These are phyloP conservation scores for Penicillium robsamsonii DNA, from an alignment of 495 filamentous ascomycete species.

Conservation along the genomic window DNA sequence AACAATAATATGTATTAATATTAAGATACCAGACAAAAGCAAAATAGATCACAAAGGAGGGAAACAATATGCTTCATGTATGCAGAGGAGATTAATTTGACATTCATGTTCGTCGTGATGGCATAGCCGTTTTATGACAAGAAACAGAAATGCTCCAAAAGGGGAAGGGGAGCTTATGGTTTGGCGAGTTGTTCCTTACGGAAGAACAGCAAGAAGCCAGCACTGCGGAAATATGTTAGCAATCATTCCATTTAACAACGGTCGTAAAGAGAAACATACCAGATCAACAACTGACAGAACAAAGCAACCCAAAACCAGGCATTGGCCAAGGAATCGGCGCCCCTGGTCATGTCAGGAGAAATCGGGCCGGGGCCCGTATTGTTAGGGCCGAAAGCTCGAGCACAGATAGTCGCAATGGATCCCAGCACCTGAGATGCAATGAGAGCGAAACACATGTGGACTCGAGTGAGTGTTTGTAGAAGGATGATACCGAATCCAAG, in stretches of 20 bases:
- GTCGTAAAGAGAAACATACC: constrained; percentile 29
- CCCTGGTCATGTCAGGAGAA: constrained; percentile 41
- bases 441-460: constrained; percentile 50
- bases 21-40: not conserved
- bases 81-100: constrained; percentile 3
- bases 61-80: constrained; percentile 8
- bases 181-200: constrained; percentile 67
- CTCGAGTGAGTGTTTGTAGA: constrained; percentile 45
- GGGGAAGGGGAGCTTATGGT: constrained; percentile 36
- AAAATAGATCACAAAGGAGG: not conserved
- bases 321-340: constrained; percentile 46
- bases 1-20: constrained; percentile 6
- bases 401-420: constrained; percentile 49
- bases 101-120: constrained; percentile 3
- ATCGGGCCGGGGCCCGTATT: constrained; percentile 45
- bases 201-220: constrained; percentile 68
- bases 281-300: constrained; percentile 59
- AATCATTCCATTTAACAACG: not conserved
- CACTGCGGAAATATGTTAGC: constrained; percentile 26
- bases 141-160: not conserved
- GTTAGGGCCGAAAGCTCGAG: constrained; percentile 46
- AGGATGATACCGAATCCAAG: constrained; percentile 53
- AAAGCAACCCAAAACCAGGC: constrained; percentile 67
- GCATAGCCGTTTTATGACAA: not conserved
- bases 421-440: constrained; percentile 52